Conservation (phyloP, 1,139 yeast species). For the Geotrichum restrictum region DNA sequence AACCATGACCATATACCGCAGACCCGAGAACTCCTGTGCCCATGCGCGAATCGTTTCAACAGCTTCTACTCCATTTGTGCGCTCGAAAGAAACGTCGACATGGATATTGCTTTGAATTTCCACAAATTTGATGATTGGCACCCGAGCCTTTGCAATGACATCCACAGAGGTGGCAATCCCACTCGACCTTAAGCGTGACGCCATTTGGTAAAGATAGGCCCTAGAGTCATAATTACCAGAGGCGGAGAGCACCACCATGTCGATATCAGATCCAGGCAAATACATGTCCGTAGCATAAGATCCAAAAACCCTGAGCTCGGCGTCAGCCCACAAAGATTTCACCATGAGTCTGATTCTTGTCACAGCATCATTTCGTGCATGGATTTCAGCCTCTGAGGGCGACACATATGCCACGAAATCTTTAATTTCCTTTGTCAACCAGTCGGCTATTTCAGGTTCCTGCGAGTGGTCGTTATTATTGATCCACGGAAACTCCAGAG, state of each 20-base stretch:
- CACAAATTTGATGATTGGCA: conserved; percentile 90
- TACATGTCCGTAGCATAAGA: conserved; percentile 93
- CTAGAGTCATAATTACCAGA: conserved; percentile 64
- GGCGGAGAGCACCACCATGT: conserved; percentile 77
- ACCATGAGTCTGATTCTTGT: conserved; percentile 57
- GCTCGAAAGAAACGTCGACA: conserved; percentile 88
- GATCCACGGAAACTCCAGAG: conserved; percentile 71
- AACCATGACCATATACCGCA: conserved; percentile 78
- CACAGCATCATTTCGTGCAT: conserved; percentile 64
- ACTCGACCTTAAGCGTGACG: conserved; percentile 61
- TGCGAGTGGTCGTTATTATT: conserved; percentile 68
- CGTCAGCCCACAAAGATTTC: conserved; percentile 67
- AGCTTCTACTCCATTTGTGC: conserved; percentile 80
- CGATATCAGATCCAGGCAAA: conserved; percentile 94
- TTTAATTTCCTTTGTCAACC: conserved; percentile 82
- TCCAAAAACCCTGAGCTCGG: conserved; percentile 85
- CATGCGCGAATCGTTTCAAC: conserved; percentile 76
- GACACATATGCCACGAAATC: conserved; percentile 86
- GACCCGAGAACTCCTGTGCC: conserved; percentile 70
- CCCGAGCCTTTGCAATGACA: conserved; percentile 88
- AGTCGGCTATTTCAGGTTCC: conserved; percentile 70
- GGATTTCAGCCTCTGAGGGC: conserved; percentile 74
- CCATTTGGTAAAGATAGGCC: conserved; percentile 65
- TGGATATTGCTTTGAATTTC: conserved; percentile 71
- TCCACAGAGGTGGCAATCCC: conserved; percentile 70